These are phyloP conservation scores for Tuber borchii DNA, from an alignment of 495 filamentous ascomycete species.

Conservation along the genomic window DNA sequence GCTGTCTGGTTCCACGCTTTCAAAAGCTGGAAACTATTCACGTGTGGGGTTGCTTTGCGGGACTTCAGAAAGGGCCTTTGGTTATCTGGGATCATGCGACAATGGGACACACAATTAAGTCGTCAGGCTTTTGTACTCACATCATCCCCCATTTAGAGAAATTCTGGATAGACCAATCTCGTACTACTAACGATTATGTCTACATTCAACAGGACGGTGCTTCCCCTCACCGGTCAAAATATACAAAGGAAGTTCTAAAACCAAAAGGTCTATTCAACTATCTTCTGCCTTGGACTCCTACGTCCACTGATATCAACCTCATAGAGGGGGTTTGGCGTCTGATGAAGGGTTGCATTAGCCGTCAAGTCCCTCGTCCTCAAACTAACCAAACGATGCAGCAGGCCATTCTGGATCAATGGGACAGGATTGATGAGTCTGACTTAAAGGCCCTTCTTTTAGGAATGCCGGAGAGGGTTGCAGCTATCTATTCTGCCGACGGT, in stretches of 20 bases:
- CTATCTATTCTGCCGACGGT: too few relatives aligned
- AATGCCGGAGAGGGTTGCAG: too few relatives aligned
- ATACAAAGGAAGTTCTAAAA: not conserved
- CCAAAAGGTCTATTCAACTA: not conserved
- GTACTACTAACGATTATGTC: not conserved
- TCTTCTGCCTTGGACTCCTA: not conserved
- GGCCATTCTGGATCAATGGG: slow-evolving; percentile 13
- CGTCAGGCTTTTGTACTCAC: slow-evolving; percentile 3
- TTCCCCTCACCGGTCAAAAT: not conserved
- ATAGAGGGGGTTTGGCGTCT: slow-evolving; percentile 7
- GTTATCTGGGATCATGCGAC: slow-evolving; percentile 9
- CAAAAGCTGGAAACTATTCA: too few relatives aligned
- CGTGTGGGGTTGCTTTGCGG: too few relatives aligned
- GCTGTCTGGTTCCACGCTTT: too few relatives aligned
- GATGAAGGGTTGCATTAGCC: slow-evolving; percentile 2
- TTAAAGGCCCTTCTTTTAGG: too few relatives aligned
- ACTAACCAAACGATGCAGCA: not conserved
- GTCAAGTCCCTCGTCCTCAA: not conserved
- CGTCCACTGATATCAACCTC: not conserved
- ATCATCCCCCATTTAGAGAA: slow-evolving; percentile 2
- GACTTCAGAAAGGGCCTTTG: slow-evolving; percentile 4
- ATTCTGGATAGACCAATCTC: slow-evolving; percentile 2
- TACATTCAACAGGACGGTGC: not conserved
- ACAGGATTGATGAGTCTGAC: too few relatives aligned
- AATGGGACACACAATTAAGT: not conserved